phyloP scores from a whole-genome alignment of 306 rosid species.

The Erythrophleum fordii region DNA sequence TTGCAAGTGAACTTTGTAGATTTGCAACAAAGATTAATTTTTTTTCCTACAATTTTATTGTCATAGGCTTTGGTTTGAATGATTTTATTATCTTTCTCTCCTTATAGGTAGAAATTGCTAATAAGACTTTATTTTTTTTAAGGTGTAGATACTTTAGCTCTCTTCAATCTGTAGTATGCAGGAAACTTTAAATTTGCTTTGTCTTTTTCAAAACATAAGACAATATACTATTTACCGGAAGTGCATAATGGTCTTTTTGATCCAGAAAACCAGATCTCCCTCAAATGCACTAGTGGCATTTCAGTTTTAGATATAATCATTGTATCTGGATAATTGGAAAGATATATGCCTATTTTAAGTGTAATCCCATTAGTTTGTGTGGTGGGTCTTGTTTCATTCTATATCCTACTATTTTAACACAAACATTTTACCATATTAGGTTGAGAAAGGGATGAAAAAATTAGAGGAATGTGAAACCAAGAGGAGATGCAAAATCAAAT shows the following conservation, averaged over 20 bases:
- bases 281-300: conserved; percentile 95
- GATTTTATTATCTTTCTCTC: conserved; percentile 2
- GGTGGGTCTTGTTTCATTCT: conserved; percentile 29
- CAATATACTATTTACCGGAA: conserved; percentile 29
- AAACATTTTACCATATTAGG: conserved; percentile 57
- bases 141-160: background rate
- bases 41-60: no score
- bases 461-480: conserved; percentile 91
- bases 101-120: background rate
- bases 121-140: background rate
- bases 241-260: conserved; percentile 46
- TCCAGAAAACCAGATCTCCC: conserved; percentile 93
- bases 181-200: no score
- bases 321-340: conserved; percentile 97
- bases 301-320: conserved; percentile 99
- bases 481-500: conserved; percentile 84
- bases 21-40: no score
- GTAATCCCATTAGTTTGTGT: conserved; percentile 56
- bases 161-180: no score
- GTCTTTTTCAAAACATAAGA: no score
- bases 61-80: conserved; percentile 30
- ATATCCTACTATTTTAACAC: conserved; percentile 24
- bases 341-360: conserved; percentile 90
- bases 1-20: conserved; percentile 18
- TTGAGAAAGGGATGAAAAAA: conserved; percentile 97